Conservation (phyloP, 2,329 filamentous ascomycete species). For the Claviceps sp. region DNA sequence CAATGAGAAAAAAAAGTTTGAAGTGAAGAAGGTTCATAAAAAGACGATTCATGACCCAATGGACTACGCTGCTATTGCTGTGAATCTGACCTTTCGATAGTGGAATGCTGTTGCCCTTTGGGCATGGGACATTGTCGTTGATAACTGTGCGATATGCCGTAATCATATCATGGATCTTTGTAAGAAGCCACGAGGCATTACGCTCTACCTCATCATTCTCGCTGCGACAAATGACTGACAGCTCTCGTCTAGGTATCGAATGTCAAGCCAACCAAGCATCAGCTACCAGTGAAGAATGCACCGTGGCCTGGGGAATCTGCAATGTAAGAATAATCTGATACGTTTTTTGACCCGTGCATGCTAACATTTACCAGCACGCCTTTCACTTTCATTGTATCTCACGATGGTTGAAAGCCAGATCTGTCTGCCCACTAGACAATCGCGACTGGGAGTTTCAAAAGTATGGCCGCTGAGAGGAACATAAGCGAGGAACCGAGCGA, state of each 20-base stretch:
- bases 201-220: not conserved
- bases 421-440: conserved; percentile 95
- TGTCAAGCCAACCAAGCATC: conserved; percentile 98
- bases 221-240: conserved; percentile 6
- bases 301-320: conserved; percentile 97
- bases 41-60: not conserved
- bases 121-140: conserved; percentile 99
- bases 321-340: conserved; percentile 52
- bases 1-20: conserved; percentile 78
- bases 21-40: conserved; percentile 81
- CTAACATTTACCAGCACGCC: conserved; percentile 58
- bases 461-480: conserved; percentile 57
- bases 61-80: not conserved
- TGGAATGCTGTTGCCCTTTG: conserved; percentile 98
- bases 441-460: conserved; percentile 99
- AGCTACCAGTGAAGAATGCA: conserved; percentile 94
- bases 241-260: conserved; percentile 64
- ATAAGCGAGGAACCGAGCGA: not conserved
- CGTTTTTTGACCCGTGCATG: not conserved
- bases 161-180: conserved; percentile 99
- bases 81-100: conserved; percentile 29
- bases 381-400: conserved; percentile 99
- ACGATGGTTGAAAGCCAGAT: conserved; percentile 96
- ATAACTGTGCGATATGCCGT: conserved; percentile 98
- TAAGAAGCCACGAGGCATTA: conserved; percentile 27